A percentile compares a stretch with the other conserved stretches of the same genome.
These are phyloP conservation scores for Candida namnaoensis DNA, from an alignment of 805 yeast genomes.

Conservation along the genomic window DNA sequence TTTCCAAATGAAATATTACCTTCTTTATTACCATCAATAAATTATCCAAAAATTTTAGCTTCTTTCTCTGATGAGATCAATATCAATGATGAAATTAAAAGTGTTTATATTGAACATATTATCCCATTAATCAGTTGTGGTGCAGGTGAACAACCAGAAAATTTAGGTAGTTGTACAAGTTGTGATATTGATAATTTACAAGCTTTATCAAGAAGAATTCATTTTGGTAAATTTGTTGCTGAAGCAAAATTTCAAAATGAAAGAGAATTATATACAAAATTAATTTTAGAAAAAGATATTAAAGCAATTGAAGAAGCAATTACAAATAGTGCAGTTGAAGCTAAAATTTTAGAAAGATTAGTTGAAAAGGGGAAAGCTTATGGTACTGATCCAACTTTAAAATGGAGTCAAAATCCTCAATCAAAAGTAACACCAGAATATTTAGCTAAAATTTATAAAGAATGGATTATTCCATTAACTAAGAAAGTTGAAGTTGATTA, in stretches of 20 bases:
- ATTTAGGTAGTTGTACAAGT: conserved; percentile 78
- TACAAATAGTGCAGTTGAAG: conserved; percentile 84
- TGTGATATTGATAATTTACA: conserved; percentile 85
- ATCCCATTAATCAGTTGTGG: conserved; percentile 66
- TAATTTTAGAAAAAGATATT: conserved; percentile 60
- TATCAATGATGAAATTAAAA: conserved; percentile 62
- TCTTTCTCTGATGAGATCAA: conserved; percentile 65
- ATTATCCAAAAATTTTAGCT: conserved; percentile 76
- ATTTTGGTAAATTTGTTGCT: conserved; percentile 96
- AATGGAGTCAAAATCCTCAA: conserved; percentile 56
- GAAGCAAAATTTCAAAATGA: conserved; percentile 83
- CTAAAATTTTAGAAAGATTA: conserved; percentile 69
- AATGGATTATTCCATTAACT: conserved; percentile 87
- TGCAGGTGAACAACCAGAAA: conserved; percentile 71
- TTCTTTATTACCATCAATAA: conserved; percentile 71
- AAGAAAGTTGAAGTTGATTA: conserved; percentile 94
- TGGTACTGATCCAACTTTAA: conserved; percentile 80
- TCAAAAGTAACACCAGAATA: conserved; percentile 77
- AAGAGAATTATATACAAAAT: conserved; percentile 46
- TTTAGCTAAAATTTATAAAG: conserved; percentile 76
- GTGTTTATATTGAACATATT: conserved; percentile 61
- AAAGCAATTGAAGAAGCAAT: conserved; percentile 72
- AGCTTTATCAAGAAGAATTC: conserved; percentile 84
- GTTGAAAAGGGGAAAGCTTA: conserved; percentile 76
- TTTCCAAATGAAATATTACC: conserved; percentile 58